phyloP scores from a whole-genome alignment of 805 yeast genomes.

The Saccharomycopsis sp. region DNA sequence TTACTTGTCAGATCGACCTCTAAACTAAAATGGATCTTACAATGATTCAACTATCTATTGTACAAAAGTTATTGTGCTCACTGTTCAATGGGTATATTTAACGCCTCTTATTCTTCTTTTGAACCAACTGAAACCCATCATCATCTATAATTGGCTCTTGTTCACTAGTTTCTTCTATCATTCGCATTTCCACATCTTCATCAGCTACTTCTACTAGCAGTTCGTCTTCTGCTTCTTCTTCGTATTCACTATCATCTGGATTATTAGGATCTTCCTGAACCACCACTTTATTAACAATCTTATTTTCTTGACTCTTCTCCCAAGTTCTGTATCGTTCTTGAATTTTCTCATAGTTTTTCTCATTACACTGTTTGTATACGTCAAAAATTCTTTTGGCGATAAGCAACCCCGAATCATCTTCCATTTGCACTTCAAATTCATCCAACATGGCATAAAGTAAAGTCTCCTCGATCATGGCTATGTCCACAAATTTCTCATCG shows the following conservation, averaged over 20 bases:
- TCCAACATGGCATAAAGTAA: constrained; percentile 86
- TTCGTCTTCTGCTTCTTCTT: constrained; percentile 39
- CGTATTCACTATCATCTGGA: constrained; percentile 47
- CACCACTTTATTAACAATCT: constrained; percentile 33
- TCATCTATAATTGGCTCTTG: constrained; percentile 76
- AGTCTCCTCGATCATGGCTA: constrained; percentile 76
- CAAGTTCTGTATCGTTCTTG: constrained; percentile 56
- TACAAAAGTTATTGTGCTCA: too few relatives aligned
- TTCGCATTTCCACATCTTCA: constrained; percentile 32
- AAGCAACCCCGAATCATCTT: constrained; percentile 78
- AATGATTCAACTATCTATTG: too few relatives aligned
- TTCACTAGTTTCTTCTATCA: constrained; percentile 31
- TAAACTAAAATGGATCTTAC: too few relatives aligned
- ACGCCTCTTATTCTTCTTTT: constrained; percentile 50
- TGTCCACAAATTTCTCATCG: constrained; percentile 58
- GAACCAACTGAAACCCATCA: constrained; percentile 90
- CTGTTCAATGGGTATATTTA: too few relatives aligned
- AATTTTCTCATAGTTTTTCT: constrained; percentile 45
- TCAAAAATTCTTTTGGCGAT: constrained; percentile 62
- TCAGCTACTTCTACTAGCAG: constrained; percentile 31
- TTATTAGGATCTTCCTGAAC: constrained; percentile 53
- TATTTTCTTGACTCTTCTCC: constrained; percentile 34
- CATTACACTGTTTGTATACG: constrained; percentile 57
- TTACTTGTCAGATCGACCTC: too few relatives aligned
- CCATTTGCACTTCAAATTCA: constrained; percentile 84